Conservation (phyloP, 495 filamentous ascomycete genomes). For the Trypethelium eluteriae region DNA sequence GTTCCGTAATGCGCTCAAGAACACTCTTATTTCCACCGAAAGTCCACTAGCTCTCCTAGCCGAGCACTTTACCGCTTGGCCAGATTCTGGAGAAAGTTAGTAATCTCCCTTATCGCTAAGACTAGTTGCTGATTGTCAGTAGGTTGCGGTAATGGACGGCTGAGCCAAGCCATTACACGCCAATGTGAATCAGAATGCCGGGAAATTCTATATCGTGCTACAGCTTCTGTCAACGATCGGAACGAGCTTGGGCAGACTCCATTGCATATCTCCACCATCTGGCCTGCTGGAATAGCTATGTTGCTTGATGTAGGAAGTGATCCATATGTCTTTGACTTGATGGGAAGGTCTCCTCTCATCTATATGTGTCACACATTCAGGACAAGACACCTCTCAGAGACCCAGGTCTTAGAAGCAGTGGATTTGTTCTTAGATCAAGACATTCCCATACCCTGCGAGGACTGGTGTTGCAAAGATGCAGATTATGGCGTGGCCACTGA, state of each 20-base stretch:
- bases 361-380: neutral
- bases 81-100: neutral
- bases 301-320: neutral
- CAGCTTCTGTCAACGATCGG: neutral
- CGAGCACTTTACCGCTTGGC: neutral
- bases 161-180: neutral
- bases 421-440: neutral
- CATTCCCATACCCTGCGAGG: slow-evolving; percentile 1
- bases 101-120: neutral
- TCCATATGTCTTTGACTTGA: slow-evolving; percentile 1
- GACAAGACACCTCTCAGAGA: neutral
- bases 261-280: neutral
- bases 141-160: neutral
- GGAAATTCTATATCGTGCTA: neutral
- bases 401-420: neutral
- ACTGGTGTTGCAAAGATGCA: neutral
- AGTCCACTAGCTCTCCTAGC: neutral
- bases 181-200: neutral
- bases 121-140: neutral
- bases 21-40: neutral
- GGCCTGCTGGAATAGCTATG: neutral
- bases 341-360: slow-evolving; percentile 1
- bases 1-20: neutral
- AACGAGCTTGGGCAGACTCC: neutral
- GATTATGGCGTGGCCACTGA: neutral